Evolutionary conservation across 2,329 filamentous ascomycete species (phyloP), one percentile per base, ranked within the genome.

Genomic region (Penicillium sp.): DNA sequence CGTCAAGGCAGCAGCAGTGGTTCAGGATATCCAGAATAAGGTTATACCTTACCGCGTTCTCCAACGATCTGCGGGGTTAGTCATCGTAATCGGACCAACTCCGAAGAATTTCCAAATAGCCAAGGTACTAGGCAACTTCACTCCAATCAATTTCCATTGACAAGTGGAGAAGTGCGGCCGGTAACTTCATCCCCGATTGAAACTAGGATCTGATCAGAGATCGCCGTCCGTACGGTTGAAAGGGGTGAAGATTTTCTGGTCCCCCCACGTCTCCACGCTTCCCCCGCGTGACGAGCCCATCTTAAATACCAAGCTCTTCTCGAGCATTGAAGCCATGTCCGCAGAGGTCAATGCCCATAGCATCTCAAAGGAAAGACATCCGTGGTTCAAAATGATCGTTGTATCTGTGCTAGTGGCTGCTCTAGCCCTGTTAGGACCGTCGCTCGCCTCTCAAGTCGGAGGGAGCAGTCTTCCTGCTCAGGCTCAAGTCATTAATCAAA

Each of bases 401-500:
- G 38, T 22, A 42, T 53, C 51, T n/a, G 51, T 53, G 4, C 35
- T 53, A 5, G 51, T 53, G 16, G 51, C 37, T 42, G 51, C 7
- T 4, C 37, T 53, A 7, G 51, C 51, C 22, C 14, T 53, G 30
- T 22, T 53, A 28, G 51, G 51, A 4, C 35, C 51, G 1, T 30
- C 45, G 1, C 45, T 48, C 6, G 2, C 22, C 2, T 42, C 51
- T 6, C 35, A 10, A 6, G 51, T 28, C 13, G 33, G 42, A 13
- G 37, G 22, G 11, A 53, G 51, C 51, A 42, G 16, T 10, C 35
- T 67, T 25, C 65, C 65, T 48, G 58, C 55, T 16, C 64, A 67
- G 37, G 65, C 65, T 14, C 65, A 67, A 35, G 4, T 61, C 1
- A 65, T 67, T 49, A 52, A 67, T 16, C 65, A 67, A 43, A 57